phyloP scores from a whole-genome alignment of 78 protist genomes.

The Planoprotostelium fungivorum region DNA sequence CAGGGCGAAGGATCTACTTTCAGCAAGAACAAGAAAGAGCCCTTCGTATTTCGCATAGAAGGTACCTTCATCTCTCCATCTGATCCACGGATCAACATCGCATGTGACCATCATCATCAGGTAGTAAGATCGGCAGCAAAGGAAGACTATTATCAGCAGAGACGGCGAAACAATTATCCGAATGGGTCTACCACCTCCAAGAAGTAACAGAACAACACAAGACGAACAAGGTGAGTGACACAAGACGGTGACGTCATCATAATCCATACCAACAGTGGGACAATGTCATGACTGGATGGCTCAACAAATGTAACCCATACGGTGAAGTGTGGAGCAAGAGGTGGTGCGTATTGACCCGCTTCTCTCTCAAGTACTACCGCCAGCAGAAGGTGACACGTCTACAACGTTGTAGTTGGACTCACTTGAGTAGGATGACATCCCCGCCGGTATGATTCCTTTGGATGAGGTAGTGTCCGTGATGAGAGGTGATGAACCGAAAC shows the following conservation, averaged over 20 bases:
- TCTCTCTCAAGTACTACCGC: not conserved
- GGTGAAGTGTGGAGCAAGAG: not conserved
- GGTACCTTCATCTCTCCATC: not conserved
- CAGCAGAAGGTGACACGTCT: not conserved
- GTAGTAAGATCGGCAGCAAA: not conserved
- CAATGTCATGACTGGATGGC: not conserved
- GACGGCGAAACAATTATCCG: not conserved
- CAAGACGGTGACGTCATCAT: not conserved
- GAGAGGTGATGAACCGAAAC: not conserved
- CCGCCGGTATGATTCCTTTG: not conserved
- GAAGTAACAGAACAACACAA: not conserved
- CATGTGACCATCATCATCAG: not conserved
- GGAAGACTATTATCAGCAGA: not conserved
- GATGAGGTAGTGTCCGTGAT: not conserved
- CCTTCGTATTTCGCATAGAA: not conserved
- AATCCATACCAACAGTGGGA: not conserved
- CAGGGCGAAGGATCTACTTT: not conserved
- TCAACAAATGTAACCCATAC: not conserved
- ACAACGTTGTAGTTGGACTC: not conserved
- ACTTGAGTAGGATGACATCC: not conserved
- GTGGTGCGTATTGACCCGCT: not conserved
- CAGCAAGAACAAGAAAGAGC: not conserved
- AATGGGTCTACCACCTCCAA: not conserved
- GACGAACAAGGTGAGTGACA: not conserved
- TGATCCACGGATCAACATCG: not conserved